A percentile compares a stretch with the other conserved stretches of the same genome.
Conservation (phyloP, 2,329 filamentous ascomycete genomes). For the Orbilia quercus region DNA sequence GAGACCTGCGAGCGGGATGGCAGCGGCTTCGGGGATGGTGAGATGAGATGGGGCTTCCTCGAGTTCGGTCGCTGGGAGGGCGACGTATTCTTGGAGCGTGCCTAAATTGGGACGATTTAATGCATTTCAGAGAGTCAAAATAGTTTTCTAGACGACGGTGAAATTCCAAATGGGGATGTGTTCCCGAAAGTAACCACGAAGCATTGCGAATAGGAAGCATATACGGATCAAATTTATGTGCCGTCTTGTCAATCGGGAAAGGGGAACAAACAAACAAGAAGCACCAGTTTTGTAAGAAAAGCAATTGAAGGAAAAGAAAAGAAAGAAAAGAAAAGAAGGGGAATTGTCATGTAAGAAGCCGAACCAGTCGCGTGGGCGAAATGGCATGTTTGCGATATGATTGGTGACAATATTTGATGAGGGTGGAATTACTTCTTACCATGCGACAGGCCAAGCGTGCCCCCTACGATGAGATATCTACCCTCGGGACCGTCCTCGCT, state of each 20-base stretch:
- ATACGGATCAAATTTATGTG: constrained; percentile 18
- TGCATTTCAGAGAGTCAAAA: no score
- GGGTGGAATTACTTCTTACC: constrained; percentile 33
- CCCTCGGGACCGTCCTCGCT: constrained; percentile 78
- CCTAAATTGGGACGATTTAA: constrained; percentile 70
- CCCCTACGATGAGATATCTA: constrained; percentile 75
- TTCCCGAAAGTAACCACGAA: constrained; percentile 24
- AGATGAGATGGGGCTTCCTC: constrained; percentile 81
- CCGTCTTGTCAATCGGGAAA: constrained; percentile 51
- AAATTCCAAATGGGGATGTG: constrained; percentile 49
- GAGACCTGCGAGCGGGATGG: constrained; percentile 83
- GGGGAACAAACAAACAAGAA: constrained; percentile 7
- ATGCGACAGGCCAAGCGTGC: constrained; percentile 71
- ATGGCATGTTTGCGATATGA: constrained; percentile 32
- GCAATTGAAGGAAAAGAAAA: neutral
- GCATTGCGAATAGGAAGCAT: constrained; percentile 28
- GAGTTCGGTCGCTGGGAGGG: constrained; percentile 76
- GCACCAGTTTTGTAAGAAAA: constrained; percentile 1
- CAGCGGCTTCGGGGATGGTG: constrained; percentile 78
- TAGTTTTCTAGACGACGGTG: constrained; percentile 38
- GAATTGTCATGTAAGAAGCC: constrained; percentile 36
- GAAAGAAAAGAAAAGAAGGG: neutral
- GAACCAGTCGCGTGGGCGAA: constrained; percentile 56
- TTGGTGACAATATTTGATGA: constrained; percentile 29
- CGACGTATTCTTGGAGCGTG: constrained; percentile 78